Evolutionary conservation across 2,329 filamentous ascomycete species (phyloP).

Genomic region (Colletotrichum sublineola): DNA sequence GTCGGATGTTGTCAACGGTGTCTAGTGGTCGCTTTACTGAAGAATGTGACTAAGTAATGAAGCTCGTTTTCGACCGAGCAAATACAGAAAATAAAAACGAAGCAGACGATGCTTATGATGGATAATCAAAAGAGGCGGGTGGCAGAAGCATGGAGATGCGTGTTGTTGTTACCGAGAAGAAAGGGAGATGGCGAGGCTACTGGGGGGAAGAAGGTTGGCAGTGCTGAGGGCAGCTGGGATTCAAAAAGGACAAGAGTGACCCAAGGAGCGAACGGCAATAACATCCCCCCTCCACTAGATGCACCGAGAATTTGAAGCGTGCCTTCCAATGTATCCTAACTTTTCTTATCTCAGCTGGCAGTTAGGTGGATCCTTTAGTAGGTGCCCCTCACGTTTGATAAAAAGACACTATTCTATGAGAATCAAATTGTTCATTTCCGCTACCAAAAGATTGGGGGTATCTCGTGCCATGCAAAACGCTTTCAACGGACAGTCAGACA

Average conservation of each 20-base stretch:
- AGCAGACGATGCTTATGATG: background rate
- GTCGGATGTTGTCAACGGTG: background rate
- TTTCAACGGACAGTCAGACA: constrained; percentile 37
- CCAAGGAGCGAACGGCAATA: background rate
- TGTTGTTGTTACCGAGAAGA: background rate
- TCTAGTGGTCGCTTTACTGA: too few species aligned
- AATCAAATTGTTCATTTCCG: constrained; percentile 22
- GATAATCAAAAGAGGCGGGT: background rate
- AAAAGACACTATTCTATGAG: too few species aligned
- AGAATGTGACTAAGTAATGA: background rate
- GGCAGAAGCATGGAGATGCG: background rate
- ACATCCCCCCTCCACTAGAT: background rate
- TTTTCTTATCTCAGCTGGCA: background rate
- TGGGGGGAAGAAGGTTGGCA: background rate
- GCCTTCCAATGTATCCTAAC: background rate
- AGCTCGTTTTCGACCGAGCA: background rate
- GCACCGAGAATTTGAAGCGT: background rate
- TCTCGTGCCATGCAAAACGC: constrained; percentile 40
- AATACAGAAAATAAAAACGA: background rate
- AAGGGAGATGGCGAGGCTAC: background rate
- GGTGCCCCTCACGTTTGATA: background rate
- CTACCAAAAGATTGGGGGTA: constrained; percentile 40
- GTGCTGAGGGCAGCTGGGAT: background rate
- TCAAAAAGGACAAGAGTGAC: background rate
- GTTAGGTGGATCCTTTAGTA: background rate